Percentiles rank a stretch among this genome's conserved stretches.
Conservation (phyloP, 176 grass and related monocot species). For the Chloris gayana region DNA sequence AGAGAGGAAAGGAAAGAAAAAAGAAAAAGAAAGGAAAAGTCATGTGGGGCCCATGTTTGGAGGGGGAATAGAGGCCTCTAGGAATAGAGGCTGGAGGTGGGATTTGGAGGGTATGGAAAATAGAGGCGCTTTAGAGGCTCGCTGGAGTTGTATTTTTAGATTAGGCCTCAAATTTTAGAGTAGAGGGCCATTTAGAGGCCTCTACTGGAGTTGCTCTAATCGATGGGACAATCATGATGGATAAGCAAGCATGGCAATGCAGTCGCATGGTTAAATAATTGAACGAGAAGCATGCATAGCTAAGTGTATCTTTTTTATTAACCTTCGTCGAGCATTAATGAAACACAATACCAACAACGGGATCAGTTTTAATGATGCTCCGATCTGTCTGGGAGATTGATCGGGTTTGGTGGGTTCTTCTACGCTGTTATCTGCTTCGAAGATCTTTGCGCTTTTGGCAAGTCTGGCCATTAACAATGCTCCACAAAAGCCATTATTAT, state of each 20-base stretch:
- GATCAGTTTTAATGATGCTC: background rate
- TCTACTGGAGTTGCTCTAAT: too few relatives aligned
- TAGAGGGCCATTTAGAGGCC: too few relatives aligned
- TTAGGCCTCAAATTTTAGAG: too few relatives aligned
- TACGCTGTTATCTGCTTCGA: background rate
- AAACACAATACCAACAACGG: background rate
- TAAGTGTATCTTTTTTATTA: background rate
- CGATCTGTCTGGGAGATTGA: background rate
- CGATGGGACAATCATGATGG: background rate
- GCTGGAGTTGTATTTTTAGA: too few relatives aligned
- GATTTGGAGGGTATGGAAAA: too few relatives aligned
- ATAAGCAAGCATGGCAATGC: background rate
- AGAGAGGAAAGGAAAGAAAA: too few relatives aligned
- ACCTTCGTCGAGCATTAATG: background rate
- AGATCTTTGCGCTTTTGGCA: background rate
- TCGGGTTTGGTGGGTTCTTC: slow-evolving; percentile 21
- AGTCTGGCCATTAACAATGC: slow-evolving; percentile 18
- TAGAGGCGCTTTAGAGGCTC: too few relatives aligned
- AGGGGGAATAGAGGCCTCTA: too few relatives aligned
- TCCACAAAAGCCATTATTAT: slow-evolving; percentile 29
- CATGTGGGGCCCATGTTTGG: too few relatives aligned
- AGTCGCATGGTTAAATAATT: background rate
- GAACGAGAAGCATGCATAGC: background rate
- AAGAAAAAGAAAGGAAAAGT: too few relatives aligned
- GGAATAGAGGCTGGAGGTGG: too few relatives aligned